A percentile compares a stretch with the other conserved stretches of the same genome.
Conservation (phyloP, 768 basidiomycete genomes). For the Baorangia bicolor region DNA sequence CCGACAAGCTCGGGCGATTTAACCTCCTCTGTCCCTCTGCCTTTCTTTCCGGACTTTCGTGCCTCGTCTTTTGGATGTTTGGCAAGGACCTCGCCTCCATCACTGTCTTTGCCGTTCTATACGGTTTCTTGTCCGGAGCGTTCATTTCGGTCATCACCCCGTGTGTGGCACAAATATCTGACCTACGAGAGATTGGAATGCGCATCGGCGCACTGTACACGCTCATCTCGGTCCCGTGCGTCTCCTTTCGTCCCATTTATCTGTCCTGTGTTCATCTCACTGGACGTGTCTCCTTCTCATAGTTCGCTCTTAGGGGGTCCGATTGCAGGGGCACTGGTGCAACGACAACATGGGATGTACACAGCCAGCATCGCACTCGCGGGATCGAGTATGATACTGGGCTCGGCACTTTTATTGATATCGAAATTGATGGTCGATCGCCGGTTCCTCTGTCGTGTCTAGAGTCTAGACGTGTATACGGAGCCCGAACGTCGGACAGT, state of each 20-base stretch:
- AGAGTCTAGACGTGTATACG: conserved; percentile 16
- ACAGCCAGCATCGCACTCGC: conserved; percentile 56
- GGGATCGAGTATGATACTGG: conserved; percentile 56
- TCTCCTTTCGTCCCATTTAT: conserved; percentile 20
- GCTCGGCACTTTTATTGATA: conserved; percentile 55
- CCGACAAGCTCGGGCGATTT: conserved; percentile 65
- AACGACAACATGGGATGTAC: conserved; percentile 44
- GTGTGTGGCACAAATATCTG: conserved; percentile 66
- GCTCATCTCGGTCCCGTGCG: conserved; percentile 69
- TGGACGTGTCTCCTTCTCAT: background rate
- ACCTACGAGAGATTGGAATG: conserved; percentile 55
- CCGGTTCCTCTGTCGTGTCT: conserved; percentile 47
- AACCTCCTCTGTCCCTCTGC: conserved; percentile 65
- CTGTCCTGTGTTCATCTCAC: background rate
- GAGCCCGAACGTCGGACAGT: background rate
- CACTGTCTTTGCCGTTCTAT: conserved; percentile 52
- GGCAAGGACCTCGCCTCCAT: conserved; percentile 40
- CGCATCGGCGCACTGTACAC: conserved; percentile 66
- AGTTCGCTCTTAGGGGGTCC: conserved; percentile 68
- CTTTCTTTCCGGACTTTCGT: conserved; percentile 60
- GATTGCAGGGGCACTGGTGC: conserved; percentile 57
- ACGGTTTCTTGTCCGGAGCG: conserved; percentile 66
- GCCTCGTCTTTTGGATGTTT: conserved; percentile 58
- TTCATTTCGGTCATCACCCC: conserved; percentile 68
- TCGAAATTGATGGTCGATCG: conserved; percentile 48